Percentiles rank a stretch among this genome's conserved stretches.
Evolutionary conservation across 129 eudicot genomes (phyloP).

Genomic region (Solidago caesia): DNA sequence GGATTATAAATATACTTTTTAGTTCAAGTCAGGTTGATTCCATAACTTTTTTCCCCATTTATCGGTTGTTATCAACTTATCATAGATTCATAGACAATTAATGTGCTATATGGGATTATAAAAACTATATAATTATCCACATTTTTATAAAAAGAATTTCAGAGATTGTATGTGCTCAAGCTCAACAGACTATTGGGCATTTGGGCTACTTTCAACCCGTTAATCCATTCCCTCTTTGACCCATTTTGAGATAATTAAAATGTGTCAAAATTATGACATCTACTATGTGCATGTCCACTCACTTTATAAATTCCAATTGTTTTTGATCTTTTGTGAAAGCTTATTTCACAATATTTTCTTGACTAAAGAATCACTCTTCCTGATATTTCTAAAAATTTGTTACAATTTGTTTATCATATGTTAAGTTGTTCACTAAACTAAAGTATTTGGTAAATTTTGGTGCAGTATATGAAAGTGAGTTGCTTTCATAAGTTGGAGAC

Average conservation of each 20-base stretch:
- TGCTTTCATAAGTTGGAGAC: slow-evolving; percentile 9
- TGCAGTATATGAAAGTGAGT: slow-evolving; percentile 1
- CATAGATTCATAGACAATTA: background rate
- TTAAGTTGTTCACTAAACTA: background rate
- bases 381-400: background rate
- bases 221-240: background rate
- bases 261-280: background rate
- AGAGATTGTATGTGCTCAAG: background rate
- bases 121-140: background rate
- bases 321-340: background rate
- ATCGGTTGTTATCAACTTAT: background rate
- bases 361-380: background rate
- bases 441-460: background rate
- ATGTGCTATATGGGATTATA: background rate
- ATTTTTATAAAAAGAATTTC: background rate
- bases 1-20: background rate
- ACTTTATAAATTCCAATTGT: background rate
- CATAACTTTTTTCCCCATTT: background rate
- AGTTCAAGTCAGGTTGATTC: background rate
- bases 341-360: background rate
- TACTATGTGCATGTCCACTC: slow-evolving; percentile 16
- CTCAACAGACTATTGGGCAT: background rate
- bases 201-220: background rate
- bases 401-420: background rate
- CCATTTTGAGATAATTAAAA: background rate